Evolutionary conservation across 2,329 filamentous ascomycete genomes (phyloP).

Genomic region (Gliomastix tumulicola): DNA sequence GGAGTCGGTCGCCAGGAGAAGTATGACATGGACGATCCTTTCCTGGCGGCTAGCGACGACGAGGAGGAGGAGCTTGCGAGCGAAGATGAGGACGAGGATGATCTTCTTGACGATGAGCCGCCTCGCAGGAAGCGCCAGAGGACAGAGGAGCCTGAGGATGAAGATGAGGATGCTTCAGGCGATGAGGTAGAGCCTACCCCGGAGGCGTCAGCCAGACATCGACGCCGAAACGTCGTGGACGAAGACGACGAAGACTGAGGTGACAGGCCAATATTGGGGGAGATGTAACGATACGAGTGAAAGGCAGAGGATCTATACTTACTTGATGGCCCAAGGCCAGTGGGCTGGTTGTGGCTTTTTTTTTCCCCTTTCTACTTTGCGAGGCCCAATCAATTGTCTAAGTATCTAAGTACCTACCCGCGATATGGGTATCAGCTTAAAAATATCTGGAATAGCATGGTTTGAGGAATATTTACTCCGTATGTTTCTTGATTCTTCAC

Average conservation of each 20-base stretch:
- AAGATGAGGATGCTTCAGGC: constrained; percentile 45
- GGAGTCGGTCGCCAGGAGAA: constrained; percentile 60
- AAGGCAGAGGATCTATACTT: too few species aligned
- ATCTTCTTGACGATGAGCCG: constrained; percentile 41
- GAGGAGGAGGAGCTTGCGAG: constrained; percentile 57
- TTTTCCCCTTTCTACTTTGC: too few species aligned
- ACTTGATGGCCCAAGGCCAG: too few species aligned
- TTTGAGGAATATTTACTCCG: too few species aligned
- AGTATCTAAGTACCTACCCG: too few species aligned
- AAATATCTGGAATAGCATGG: too few species aligned
- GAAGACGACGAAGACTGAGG: constrained; percentile 45
- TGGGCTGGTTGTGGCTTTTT: too few species aligned
- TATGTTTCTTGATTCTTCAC: too few species aligned
- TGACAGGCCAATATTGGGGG: too few species aligned
- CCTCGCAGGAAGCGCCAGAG: constrained; percentile 46
- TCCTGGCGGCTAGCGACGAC: constrained; percentile 69
- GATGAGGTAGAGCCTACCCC: constrained; percentile 40
- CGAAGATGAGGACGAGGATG: constrained; percentile 59
- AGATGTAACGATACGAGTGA: too few species aligned
- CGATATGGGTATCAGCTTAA: too few species aligned
- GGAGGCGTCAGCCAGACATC: constrained; percentile 34
- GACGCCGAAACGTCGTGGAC: constrained; percentile 50
- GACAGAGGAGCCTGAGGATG: constrained; percentile 39
- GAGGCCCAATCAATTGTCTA: too few species aligned
- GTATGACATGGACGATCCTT: constrained; percentile 75